Conservation (phyloP, 2,329 filamentous ascomycete genomes). For the Trichoderma asperellum region DNA sequence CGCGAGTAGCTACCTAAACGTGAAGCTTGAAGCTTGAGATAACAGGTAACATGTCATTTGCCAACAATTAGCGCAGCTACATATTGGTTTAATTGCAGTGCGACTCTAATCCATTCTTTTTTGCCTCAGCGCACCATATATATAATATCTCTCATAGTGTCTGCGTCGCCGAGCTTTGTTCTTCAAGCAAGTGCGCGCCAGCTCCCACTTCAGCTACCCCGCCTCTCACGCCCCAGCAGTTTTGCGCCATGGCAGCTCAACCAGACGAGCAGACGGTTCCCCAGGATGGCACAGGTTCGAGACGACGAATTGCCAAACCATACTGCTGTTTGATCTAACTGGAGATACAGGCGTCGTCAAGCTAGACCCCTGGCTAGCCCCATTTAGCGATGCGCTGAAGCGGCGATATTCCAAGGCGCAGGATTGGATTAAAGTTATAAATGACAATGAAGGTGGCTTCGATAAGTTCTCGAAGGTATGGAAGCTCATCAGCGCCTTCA, state of each 20-base stretch:
- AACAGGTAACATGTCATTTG: conserved; percentile 10
- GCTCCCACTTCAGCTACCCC: conserved; percentile 20
- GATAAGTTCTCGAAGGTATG: conserved; percentile 84
- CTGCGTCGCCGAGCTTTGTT: not conserved
- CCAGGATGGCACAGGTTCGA: conserved; percentile 25
- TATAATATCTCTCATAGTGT: conserved; percentile 12
- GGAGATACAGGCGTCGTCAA: conserved; percentile 71
- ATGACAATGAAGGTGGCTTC: conserved; percentile 83
- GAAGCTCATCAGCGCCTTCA: too few species aligned
- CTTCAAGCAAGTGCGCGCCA: not conserved
- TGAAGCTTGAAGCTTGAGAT: not conserved
- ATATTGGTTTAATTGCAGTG: conserved; percentile 6
- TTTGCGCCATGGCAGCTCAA: conserved; percentile 19
- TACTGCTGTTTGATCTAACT: conserved; percentile 18
- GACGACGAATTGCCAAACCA: not conserved
- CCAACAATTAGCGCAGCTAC: conserved; percentile 24
- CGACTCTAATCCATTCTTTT: not conserved
- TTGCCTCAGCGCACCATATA: conserved; percentile 9
- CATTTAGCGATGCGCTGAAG: conserved; percentile 78
- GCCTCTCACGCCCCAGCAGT: conserved; percentile 6
- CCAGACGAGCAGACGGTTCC: conserved; percentile 1
- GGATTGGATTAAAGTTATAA: conserved; percentile 82
- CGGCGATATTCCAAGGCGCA: conserved; percentile 78
- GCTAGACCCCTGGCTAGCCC: conserved; percentile 86
- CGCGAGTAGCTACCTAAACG: not conserved